phyloP scores from a whole-genome alignment of 257 asterid genomes.

The Solanum neorickii region DNA sequence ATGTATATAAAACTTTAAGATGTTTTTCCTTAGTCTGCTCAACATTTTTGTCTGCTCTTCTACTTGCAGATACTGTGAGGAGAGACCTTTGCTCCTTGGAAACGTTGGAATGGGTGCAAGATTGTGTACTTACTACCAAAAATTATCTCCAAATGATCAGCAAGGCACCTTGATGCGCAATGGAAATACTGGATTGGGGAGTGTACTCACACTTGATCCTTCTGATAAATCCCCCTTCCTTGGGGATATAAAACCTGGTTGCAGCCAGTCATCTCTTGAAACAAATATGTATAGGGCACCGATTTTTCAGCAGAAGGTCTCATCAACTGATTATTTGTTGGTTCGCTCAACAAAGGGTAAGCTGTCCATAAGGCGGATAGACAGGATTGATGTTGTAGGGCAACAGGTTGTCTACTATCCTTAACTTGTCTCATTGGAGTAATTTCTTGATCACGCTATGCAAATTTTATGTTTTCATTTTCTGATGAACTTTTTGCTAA shows the following conservation, averaged over 20 bases:
- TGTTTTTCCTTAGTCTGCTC: neutral
- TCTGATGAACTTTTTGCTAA: neutral
- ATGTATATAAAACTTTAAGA: neutral
- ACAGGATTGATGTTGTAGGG: slow-evolving; percentile 94
- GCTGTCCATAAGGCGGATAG: slow-evolving; percentile 95
- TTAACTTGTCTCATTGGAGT: neutral
- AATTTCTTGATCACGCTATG: neutral
- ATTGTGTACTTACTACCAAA: slow-evolving; percentile 91
- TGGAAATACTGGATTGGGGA: slow-evolving; percentile 75
- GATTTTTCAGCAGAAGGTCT: slow-evolving; percentile 76
- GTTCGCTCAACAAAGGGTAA: slow-evolving; percentile 98
- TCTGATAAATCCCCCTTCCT: slow-evolving; percentile 98
- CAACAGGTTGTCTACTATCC: slow-evolving; percentile 57
- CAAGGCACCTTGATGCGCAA: slow-evolving; percentile 57
- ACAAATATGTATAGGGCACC: slow-evolving; percentile 98
- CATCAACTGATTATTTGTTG: slow-evolving; percentile 81
- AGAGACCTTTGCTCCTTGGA: slow-evolving; percentile 92
- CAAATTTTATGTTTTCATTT: neutral
- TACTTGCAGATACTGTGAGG: slow-evolving; percentile 81
- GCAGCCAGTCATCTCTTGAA: slow-evolving; percentile 85
- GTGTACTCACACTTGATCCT: slow-evolving; percentile 71
- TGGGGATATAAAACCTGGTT: slow-evolving; percentile 92
- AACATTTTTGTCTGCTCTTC: neutral
- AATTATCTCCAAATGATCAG: slow-evolving; percentile 66
- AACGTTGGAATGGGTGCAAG: slow-evolving; percentile 98